A percentile compares a stretch with the other conserved stretches of the same genome.
Conservation (phyloP, 1,139 yeast genomes). For the Pichia sp. region DNA sequence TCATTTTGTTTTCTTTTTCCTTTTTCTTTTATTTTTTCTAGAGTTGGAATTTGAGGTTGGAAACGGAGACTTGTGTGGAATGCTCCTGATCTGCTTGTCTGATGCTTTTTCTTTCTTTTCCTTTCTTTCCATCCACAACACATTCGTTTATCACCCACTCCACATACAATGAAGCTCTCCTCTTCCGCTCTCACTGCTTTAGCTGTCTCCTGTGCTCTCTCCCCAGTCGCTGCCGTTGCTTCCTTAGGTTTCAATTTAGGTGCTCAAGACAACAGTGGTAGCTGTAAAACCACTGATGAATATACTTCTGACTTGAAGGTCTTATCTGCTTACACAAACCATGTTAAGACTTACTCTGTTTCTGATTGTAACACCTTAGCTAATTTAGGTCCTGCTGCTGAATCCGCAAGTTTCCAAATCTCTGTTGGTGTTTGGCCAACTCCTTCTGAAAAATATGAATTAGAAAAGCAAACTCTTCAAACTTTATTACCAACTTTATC, state of each 20-base stretch:
- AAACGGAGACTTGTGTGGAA: no score
- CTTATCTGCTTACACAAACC: constrained; percentile 49
- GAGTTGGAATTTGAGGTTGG: no score
- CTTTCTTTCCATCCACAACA: constrained; percentile 16
- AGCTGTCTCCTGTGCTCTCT: constrained; percentile 28
- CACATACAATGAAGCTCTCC: constrained; percentile 24
- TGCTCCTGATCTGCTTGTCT: no score
- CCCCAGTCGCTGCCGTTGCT: constrained; percentile 14
- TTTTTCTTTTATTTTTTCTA: no score
- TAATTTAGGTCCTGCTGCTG: constrained; percentile 81
- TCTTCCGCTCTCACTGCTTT: constrained; percentile 25
- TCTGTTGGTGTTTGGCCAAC: constrained; percentile 90
- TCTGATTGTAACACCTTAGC: constrained; percentile 84
- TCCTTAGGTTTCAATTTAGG: constrained; percentile 61
- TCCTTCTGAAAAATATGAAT: constrained; percentile 64
- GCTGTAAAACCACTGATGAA: constrained; percentile 66
- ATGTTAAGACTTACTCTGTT: constrained; percentile 76
- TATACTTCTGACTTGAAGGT: constrained; percentile 56
- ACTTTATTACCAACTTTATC: constrained; percentile 67
- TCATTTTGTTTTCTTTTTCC: not conserved
- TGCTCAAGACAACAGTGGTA: constrained; percentile 60
- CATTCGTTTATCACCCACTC: not conserved
- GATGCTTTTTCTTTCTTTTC: constrained; percentile 9
- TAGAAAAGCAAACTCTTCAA: constrained; percentile 63
- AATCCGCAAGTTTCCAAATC: constrained; percentile 58